Percentiles rank a stretch among this genome's conserved stretches.
Conservation (phyloP, 345 rosid genomes). For the Populus pruinosa region DNA sequence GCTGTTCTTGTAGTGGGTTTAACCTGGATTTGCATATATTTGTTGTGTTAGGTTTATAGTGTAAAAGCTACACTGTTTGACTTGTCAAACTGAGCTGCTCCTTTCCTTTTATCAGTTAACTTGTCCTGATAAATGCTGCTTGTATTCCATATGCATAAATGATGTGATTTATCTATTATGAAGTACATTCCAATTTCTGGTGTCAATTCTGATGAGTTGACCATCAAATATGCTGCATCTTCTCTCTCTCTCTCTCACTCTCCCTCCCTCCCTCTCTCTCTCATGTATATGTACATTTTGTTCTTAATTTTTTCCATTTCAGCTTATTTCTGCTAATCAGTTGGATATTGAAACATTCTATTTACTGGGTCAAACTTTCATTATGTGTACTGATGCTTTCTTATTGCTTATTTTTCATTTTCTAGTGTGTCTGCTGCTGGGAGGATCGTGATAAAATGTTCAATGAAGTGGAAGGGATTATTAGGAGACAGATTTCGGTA, state of each 20-base stretch:
- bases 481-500: conserved; percentile 83
- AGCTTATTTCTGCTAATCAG: not conserved
- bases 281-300: not conserved
- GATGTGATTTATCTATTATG: not conserved
- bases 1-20: not conserved
- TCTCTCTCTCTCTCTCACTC: not conserved
- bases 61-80: not conserved
- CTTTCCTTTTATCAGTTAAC: not conserved
- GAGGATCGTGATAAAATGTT: conserved; percentile 86
- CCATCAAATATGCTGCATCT: not conserved
- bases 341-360: not conserved
- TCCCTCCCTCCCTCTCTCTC: not conserved
- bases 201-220: not conserved
- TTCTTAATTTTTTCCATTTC: not conserved
- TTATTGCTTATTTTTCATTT: not conserved
- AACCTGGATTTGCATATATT: not conserved
- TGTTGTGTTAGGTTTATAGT: not conserved
- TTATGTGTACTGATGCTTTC: not conserved
- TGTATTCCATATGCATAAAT: not conserved
- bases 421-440: conserved; percentile 88
- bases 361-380: not conserved
- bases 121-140: not conserved
- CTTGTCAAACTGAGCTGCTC: not conserved
- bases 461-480: conserved; percentile 80
- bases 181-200: not conserved